Percentiles rank a stretch among this genome's conserved stretches.
phyloP scores from a whole-genome alignment of 2,329 filamentous ascomycete species.

The Cordyceps cateniannulata region DNA sequence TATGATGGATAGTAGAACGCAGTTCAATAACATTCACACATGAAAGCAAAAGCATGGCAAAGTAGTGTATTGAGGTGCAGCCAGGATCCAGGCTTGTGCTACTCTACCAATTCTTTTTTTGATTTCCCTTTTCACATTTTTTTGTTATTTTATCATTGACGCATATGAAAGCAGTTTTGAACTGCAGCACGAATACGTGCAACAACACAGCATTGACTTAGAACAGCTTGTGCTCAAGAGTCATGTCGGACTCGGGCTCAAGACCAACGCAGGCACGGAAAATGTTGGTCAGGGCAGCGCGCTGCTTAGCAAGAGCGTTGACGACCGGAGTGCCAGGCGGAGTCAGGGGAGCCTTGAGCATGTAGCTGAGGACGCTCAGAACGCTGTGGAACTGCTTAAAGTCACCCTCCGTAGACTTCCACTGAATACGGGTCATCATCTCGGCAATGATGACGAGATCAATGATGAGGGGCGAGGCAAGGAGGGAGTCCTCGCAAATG shows the following conservation, averaged over 20 bases:
- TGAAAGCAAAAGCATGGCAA: neutral
- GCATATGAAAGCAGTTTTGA: neutral
- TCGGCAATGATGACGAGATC: constrained; percentile 89
- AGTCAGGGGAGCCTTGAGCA: constrained; percentile 94
- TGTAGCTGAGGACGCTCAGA: constrained; percentile 95
- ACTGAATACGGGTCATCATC: constrained; percentile 98
- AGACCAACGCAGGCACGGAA: constrained; percentile 96
- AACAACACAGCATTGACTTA: constrained; percentile 30
- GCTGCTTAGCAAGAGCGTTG: constrained; percentile 94
- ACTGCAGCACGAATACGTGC: neutral
- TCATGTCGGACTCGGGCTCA: constrained; percentile 98
- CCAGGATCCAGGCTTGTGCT: neutral
- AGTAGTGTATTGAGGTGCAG: constrained; percentile 9
- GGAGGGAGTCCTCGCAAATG: constrained; percentile 95
- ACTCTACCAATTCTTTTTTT: constrained; percentile 9
- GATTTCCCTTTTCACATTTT: neutral
- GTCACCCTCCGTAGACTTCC: constrained; percentile 64
- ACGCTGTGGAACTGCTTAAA: constrained; percentile 97
- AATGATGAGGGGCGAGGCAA: constrained; percentile 94
- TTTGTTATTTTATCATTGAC: neutral
- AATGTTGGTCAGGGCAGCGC: constrained; percentile 90
- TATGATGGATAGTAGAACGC: neutral
- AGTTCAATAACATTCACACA: neutral
- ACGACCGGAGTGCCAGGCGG: constrained; percentile 92
- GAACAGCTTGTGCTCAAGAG: constrained; percentile 96